These are phyloP conservation scores for Irineochytrium annulatum DNA, from an alignment of 192 early-diverging fungal species.

Conservation along the genomic window DNA sequence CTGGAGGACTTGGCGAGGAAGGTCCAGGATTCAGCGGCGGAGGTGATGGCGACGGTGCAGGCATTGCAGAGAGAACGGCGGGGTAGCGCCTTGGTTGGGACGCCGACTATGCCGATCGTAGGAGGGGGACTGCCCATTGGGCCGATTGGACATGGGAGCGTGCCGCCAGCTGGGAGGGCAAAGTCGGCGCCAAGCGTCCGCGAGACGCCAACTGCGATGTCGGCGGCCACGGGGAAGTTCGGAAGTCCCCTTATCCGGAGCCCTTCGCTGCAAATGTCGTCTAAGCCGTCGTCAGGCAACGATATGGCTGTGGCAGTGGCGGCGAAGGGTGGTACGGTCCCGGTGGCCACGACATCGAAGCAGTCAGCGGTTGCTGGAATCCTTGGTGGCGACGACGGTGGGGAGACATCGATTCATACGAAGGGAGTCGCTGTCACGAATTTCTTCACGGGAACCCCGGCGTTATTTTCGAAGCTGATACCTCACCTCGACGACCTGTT, in stretches of 20 bases:
- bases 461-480: neutral
- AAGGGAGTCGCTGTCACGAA: slow-evolving; percentile 1
- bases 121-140: neutral
- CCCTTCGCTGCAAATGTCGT: neutral
- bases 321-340: neutral
- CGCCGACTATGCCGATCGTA: no score
- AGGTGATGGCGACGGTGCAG: slow-evolving; percentile 3
- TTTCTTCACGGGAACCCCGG: neutral
- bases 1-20: neutral
- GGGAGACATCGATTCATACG: neutral
- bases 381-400: no score
- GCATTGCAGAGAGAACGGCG: neutral
- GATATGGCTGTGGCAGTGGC: neutral
- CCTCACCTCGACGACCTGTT: slow-evolving; percentile 1
- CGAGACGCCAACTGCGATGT: no score
- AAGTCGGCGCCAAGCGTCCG: no score
- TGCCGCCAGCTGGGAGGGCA: neutral
- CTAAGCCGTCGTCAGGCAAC: neutral
- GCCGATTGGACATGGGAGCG: neutral
- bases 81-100: neutral
- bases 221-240: neutral
- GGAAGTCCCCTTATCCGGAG: no score
- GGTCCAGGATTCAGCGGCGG: slow-evolving; percentile 1
- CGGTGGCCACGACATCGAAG: neutral
- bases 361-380: no score